phyloP scores from a whole-genome alignment of 208 protist species.

The Leishmania amazonensis region DNA sequence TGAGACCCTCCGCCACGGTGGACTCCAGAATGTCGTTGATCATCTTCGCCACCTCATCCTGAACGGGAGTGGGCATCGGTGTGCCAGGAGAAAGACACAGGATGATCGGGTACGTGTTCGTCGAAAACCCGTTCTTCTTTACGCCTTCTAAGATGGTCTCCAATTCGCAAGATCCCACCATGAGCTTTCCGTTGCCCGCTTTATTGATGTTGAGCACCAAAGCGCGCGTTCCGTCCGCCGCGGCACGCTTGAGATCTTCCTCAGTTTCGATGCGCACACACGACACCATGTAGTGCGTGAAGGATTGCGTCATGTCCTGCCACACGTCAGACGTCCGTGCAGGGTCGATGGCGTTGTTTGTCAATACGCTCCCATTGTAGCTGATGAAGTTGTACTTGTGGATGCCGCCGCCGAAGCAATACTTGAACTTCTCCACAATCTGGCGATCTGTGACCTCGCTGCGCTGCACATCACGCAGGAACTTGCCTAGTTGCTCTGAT shows the following conservation, averaged over 20 bases:
- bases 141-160: slow-evolving; percentile 61
- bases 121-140: slow-evolving; percentile 71
- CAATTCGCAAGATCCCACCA: slow-evolving; percentile 65
- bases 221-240: slow-evolving; percentile 36
- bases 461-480: slow-evolving; percentile 74
- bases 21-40: slow-evolving; percentile 56
- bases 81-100: slow-evolving; percentile 66
- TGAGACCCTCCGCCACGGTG: slow-evolving; percentile 78
- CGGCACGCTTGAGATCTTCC: slow-evolving; percentile 62
- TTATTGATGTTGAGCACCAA: slow-evolving; percentile 67
- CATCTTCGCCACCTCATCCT: slow-evolving; percentile 64
- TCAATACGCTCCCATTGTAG: slow-evolving; percentile 77
- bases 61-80: slow-evolving; percentile 43
- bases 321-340: slow-evolving; percentile 75
- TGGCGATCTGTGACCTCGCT: slow-evolving; percentile 75
- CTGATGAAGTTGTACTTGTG: slow-evolving; percentile 89
- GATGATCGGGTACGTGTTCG: slow-evolving; percentile 83
- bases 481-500: slow-evolving; percentile 75
- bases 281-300: slow-evolving; percentile 80
- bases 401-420: slow-evolving; percentile 82
- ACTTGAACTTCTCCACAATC: slow-evolving; percentile 85
- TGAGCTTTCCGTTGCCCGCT: slow-evolving; percentile 46
- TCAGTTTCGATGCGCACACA: slow-evolving; percentile 67
- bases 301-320: slow-evolving; percentile 91
- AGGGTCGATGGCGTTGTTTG: slow-evolving; percentile 85